A percentile compares a stretch with the other conserved stretches of the same genome.
These are phyloP conservation scores for Eimeria maxima DNA, from an alignment of 169 alveolate species.

Conservation along the genomic window DNA sequence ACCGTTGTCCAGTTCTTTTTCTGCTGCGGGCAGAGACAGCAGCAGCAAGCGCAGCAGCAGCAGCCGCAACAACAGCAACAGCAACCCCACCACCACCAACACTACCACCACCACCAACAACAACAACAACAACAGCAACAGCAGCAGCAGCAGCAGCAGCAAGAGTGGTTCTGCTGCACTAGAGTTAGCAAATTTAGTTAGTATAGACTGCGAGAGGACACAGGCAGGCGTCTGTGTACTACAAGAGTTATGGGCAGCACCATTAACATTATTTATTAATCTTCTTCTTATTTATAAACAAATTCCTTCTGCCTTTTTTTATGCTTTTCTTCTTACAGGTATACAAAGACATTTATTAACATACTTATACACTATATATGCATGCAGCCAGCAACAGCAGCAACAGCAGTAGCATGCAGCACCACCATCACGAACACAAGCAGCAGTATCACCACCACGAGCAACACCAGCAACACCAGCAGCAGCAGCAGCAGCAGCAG, in stretches of 20 bases:
- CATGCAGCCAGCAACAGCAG: slow-evolving; percentile 12
- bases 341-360: neutral
- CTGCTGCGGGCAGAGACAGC: neutral
- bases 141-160: too few species aligned
- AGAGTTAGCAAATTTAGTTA: slow-evolving; percentile 55
- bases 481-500: slow-evolving; percentile 25
- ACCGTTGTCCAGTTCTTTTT: neutral
- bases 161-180: neutral
- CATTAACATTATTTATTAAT: slow-evolving; percentile 34
- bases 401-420: neutral
- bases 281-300: slow-evolving; percentile 56
- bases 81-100: too few species aligned
- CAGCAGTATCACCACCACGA: slow-evolving; percentile 1
- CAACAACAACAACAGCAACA: too few species aligned
- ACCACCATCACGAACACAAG: neutral
- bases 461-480: neutral
- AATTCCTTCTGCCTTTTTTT: slow-evolving; percentile 49
- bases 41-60: neutral
- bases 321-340: slow-evolving; percentile 57
- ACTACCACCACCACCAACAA: too few species aligned
- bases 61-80: too few species aligned
- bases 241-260: slow-evolving; percentile 80
- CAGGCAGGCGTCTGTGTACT: slow-evolving; percentile 30
- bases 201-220: slow-evolving; percentile 73
- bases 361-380: neutral